Percentiles rank a stretch among this genome's conserved stretches.
Evolutionary conservation across 371 early-diverging fungal species (phyloP).

Genomic region (Mucor plumbeus): DNA sequence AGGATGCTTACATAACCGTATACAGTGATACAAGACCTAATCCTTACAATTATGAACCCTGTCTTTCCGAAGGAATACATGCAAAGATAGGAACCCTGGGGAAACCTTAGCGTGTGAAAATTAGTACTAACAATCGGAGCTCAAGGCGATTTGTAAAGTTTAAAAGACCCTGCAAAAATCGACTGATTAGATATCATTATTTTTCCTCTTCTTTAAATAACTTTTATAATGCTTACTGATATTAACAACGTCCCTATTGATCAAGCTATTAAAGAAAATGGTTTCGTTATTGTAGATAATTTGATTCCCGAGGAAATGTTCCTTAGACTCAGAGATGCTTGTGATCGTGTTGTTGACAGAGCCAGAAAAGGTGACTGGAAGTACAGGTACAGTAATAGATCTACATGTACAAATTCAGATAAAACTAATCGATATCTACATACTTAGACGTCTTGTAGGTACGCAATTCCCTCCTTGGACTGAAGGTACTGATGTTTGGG

Average conservation of each 20-base stretch:
- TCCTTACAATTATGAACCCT: not conserved
- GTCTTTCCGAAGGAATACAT: not conserved
- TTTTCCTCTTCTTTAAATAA: not conserved
- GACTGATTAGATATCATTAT: not conserved
- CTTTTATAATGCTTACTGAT: slow-evolving; percentile 35
- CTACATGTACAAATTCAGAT: not conserved
- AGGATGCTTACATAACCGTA: not conserved
- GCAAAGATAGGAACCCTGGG: not conserved
- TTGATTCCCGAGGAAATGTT: slow-evolving; percentile 49
- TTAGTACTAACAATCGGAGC: not conserved
- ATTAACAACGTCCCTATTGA: slow-evolving; percentile 48
- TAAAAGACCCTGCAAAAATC: slow-evolving; percentile 11
- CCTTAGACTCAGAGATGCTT: slow-evolving; percentile 46
- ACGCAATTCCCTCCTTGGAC: slow-evolving; percentile 64
- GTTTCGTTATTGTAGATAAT: slow-evolving; percentile 60
- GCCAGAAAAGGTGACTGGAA: slow-evolving; percentile 57
- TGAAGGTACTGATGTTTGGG: slow-evolving; percentile 60
- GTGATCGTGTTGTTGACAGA: slow-evolving; percentile 51
- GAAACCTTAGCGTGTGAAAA: slow-evolving; percentile 10
- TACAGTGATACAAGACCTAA: not conserved
- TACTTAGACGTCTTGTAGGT: slow-evolving; percentile 51
- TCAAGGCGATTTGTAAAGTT: not conserved
- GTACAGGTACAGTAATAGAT: slow-evolving; percentile 33
- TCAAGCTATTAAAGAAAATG: slow-evolving; percentile 44
- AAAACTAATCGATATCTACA: not conserved